Evolutionary conservation across 495 filamentous ascomycete species (phyloP).

Genomic region (Daldinia caldariorum): DNA sequence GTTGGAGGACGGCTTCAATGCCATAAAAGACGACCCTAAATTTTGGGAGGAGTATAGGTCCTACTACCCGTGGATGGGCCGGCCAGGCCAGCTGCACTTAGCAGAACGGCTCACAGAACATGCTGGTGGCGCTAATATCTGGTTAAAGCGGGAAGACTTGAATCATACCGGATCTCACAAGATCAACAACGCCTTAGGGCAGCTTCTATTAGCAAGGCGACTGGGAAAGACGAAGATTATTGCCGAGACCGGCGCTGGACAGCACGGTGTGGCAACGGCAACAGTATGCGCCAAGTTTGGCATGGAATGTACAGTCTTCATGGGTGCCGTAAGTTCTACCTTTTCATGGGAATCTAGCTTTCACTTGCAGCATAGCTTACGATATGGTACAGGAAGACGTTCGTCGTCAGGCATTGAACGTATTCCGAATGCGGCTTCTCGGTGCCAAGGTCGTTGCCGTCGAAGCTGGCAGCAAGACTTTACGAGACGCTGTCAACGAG

Average conservation of each 20-base stretch:
- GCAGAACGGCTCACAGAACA: conserved; percentile 88
- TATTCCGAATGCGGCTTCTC: conserved; percentile 96
- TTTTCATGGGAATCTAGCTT: not conserved
- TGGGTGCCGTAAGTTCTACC: conserved; percentile 72
- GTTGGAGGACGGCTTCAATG: conserved; percentile 90
- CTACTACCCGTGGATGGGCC: conserved; percentile 98
- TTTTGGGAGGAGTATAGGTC: conserved; percentile 98
- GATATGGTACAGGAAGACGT: conserved; percentile 73
- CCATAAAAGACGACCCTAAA: conserved; percentile 80
- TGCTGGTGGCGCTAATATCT: conserved; percentile 91
- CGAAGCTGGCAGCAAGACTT: conserved; percentile 82
- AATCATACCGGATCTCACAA: conserved; percentile 92
- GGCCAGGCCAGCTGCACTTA: conserved; percentile 88
- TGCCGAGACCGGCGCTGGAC: conserved; percentile 94
- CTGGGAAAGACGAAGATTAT: conserved; percentile 95
- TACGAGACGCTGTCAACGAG: conserved; percentile 97
- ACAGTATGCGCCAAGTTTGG: conserved; percentile 97
- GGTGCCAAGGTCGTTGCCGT: conserved; percentile 89
- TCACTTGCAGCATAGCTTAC: conserved; percentile 26
- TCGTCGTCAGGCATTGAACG: conserved; percentile 90
- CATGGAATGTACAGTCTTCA: conserved; percentile 94
- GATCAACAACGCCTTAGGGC: conserved; percentile 96
- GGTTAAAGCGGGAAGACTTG: conserved; percentile 93
- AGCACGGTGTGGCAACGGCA: conserved; percentile 94
- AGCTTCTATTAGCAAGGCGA: conserved; percentile 81